These are phyloP conservation scores for Candida hungchunana DNA, from an alignment of 805 yeast genomes.

Conservation along the genomic window DNA sequence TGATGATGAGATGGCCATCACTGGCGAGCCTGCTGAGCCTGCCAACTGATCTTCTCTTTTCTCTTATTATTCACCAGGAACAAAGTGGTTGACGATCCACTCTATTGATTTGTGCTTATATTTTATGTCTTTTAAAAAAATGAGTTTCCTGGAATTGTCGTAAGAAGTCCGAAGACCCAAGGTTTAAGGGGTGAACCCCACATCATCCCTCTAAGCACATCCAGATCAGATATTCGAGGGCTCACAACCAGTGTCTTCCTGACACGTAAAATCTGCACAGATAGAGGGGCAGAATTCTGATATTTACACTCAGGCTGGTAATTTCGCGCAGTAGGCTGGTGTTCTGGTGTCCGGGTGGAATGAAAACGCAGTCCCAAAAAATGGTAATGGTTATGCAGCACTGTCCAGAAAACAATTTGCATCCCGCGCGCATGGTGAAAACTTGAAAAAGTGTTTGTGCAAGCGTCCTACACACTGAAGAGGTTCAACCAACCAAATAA, in stretches of 20 bases:
- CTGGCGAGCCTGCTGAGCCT: constrained; percentile 6
- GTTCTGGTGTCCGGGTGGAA: constrained; percentile 19
- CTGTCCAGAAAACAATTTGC: constrained; percentile 18
- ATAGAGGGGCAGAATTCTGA: not conserved
- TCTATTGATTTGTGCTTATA: no score
- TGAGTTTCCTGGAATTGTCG: no score
- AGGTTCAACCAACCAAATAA: constrained; percentile 23
- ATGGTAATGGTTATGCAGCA: constrained; percentile 15
- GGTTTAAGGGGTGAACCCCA: no score
- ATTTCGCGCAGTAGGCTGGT: constrained; percentile 1
- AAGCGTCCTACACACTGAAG: constrained; percentile 8
- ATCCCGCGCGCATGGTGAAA: constrained; percentile 20
- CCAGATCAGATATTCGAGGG: no score
- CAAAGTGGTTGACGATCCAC: no score
- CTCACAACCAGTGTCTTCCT: not conserved
- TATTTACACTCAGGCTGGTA: constrained; percentile 2
- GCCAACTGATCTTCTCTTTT: constrained; percentile 1
- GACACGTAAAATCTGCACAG: constrained; percentile 2
- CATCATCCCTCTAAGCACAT: no score
- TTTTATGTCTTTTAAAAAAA: no score
- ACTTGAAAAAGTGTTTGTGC: constrained; percentile 22
- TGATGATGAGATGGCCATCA: constrained; percentile 9
- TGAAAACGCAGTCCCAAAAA: constrained; percentile 20
- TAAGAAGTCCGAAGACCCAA: no score
- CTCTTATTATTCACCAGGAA: no score